Conservation (phyloP, 1,284 basidiomycete genomes). For the Vanrija sp. region DNA sequence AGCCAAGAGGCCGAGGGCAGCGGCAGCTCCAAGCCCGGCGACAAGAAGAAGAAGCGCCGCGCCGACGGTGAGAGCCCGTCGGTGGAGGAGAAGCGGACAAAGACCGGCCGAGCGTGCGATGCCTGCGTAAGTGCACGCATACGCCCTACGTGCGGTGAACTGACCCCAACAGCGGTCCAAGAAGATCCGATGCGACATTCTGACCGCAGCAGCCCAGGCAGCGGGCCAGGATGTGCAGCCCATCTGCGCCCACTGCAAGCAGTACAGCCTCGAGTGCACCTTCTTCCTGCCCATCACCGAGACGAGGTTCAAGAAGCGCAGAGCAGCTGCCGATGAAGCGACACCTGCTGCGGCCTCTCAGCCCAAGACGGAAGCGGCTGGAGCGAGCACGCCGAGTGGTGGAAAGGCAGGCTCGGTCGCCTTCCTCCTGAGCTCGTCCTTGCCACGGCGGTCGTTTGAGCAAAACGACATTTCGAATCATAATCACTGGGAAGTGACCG, state of each 20-base stretch:
- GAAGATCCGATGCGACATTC: conserved; percentile 67
- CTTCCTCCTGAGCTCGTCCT: conserved; percentile 85
- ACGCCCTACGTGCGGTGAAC: not conserved
- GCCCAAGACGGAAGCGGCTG: conserved; percentile 64
- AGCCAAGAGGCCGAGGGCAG: not conserved
- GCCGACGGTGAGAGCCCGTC: conserved; percentile 5
- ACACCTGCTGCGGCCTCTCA: not conserved
- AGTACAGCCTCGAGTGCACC: conserved; percentile 86
- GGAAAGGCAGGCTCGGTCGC: too few relatives aligned
- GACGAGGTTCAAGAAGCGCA: conserved; percentile 95
- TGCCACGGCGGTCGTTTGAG: conserved; percentile 77
- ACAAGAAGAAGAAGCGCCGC: conserved; percentile 28
- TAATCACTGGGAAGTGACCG: conserved; percentile 75
- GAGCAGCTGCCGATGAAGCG: conserved; percentile 56
- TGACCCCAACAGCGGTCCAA: conserved; percentile 59
- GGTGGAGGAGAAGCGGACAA: conserved; percentile 39
- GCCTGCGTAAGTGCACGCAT: conserved; percentile 38
- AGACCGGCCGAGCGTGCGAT: conserved; percentile 49
- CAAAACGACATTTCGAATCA: conserved; percentile 79
- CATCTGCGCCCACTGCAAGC: conserved; percentile 51
- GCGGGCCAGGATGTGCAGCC: conserved; percentile 22
- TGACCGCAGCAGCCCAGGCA: conserved; percentile 14
- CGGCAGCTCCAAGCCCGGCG: not conserved
- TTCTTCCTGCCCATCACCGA: conserved; percentile 98
- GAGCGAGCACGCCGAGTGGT: too few relatives aligned